phyloP scores from a whole-genome alignment of 441 rosid genomes.

The Populus hybrid region DNA sequence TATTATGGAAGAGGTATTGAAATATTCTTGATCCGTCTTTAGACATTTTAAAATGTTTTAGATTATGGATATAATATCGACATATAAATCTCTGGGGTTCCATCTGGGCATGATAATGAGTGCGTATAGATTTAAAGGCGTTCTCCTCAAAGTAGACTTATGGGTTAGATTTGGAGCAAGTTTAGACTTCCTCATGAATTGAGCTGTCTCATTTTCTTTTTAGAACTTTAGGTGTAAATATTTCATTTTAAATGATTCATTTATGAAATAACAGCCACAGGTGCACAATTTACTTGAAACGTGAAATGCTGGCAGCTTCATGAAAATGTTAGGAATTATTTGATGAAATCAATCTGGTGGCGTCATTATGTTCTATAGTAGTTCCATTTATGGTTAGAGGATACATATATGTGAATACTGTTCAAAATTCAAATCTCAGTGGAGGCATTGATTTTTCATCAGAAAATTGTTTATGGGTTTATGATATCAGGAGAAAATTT shows the following conservation, averaged over 20 bases:
- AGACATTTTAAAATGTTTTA: background rate
- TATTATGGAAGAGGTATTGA: slow-evolving; percentile 90
- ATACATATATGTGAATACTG: background rate
- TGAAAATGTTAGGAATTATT: background rate
- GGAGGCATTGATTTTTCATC: background rate
- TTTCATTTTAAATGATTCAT: no score
- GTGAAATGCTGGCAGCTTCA: background rate
- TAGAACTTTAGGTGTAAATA: no score
- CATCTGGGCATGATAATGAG: background rate
- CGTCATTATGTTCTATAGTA: background rate
- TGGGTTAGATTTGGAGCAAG: background rate
- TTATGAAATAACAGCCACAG: background rate
- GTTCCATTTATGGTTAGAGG: background rate
- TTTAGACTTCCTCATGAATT: background rate
- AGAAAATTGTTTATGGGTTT: background rate
- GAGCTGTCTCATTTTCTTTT: no score
- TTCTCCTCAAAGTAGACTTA: background rate
- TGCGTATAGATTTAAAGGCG: background rate
- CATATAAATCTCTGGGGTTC: background rate
- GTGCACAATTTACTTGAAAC: background rate
- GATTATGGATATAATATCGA: background rate
- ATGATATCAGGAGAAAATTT: background rate
- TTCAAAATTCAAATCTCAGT: background rate
- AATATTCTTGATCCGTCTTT: background rate
- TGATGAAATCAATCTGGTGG: background rate